Percentiles rank a stretch among this genome's conserved stretches.
Evolutionary conservation across 139 green algal species (phyloP).

Genomic region (Dunaliella primolecta): DNA sequence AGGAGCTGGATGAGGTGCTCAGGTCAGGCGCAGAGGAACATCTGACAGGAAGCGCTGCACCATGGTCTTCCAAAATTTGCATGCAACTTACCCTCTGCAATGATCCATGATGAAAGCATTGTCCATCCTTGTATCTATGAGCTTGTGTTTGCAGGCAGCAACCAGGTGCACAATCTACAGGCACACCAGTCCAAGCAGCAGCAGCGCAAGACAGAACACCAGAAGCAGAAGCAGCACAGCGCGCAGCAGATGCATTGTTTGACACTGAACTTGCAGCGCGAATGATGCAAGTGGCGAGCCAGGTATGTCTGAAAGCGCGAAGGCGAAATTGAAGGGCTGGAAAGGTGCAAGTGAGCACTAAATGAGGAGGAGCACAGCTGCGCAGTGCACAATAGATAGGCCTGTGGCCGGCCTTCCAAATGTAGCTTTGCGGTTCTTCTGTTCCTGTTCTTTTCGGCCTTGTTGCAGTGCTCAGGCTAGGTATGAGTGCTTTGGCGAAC

Average conservation of each 20-base stretch:
- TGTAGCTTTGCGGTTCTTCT: too few species aligned
- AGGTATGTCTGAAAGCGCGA: neutral
- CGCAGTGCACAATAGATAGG: neutral
- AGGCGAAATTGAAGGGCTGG: neutral
- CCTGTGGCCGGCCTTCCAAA: neutral
- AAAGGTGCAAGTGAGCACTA: neutral
- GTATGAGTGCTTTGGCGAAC: too few species aligned
- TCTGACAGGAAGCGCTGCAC: neutral
- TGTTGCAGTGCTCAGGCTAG: neutral
- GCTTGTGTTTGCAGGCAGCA: neutral
- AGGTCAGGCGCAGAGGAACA: neutral
- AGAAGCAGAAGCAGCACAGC: neutral
- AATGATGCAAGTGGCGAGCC: neutral
- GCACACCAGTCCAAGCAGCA: neutral
- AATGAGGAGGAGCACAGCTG: neutral
- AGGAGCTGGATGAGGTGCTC: neutral
- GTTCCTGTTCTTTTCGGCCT: neutral
- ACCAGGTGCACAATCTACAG: neutral
- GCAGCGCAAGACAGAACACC: neutral
- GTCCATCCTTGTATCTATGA: too few species aligned
- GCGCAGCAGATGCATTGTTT: neutral
- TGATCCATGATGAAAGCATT: too few species aligned
- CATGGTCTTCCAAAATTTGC: neutral
- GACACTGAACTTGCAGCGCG: neutral
- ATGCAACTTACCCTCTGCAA: too few species aligned